Evolutionary conservation across 805 yeast genomes (phyloP).

Genomic region (Cyberlindnera amylophila): DNA sequence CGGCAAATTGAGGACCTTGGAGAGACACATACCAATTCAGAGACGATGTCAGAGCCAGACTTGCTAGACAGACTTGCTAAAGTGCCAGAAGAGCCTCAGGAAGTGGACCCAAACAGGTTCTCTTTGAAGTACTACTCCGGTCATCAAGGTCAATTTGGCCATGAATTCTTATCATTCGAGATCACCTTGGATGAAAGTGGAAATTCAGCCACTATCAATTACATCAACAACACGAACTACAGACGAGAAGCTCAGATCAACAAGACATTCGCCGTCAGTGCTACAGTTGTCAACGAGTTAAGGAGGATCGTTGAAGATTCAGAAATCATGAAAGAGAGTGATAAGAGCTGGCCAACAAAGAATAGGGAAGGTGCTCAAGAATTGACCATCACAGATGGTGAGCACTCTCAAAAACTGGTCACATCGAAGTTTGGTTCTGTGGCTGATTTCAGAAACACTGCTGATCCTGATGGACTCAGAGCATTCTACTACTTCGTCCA

Average conservation of each 20-base stretch:
- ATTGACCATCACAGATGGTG: constrained; percentile 36
- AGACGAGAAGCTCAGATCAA: constrained; percentile 39
- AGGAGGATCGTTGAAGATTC: constrained; percentile 34
- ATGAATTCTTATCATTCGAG: constrained; percentile 41
- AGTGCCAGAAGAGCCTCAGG: background rate
- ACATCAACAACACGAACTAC: constrained; percentile 45
- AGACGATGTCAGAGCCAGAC: no score
- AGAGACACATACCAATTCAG: no score
- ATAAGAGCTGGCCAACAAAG: constrained; percentile 38
- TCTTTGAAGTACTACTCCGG: constrained; percentile 42
- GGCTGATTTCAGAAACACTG: constrained; percentile 35
- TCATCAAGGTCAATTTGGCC: constrained; percentile 42
- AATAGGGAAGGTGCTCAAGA: constrained; percentile 40
- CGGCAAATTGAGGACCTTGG: no score
- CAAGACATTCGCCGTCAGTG: constrained; percentile 35
- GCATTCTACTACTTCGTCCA: constrained; percentile 41
- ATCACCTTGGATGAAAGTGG: constrained; percentile 29
- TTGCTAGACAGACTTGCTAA: no score
- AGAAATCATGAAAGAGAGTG: constrained; percentile 38
- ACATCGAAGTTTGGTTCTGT: constrained; percentile 38
- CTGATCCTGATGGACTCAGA: constrained; percentile 42
- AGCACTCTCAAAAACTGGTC: background rate
- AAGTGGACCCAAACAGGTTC: constrained; percentile 18
- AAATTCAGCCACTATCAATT: constrained; percentile 31
- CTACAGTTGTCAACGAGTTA: constrained; percentile 33